Evolutionary conservation across 2,329 filamentous ascomycete species (phyloP).

Genomic region (Xylaria sp.): DNA sequence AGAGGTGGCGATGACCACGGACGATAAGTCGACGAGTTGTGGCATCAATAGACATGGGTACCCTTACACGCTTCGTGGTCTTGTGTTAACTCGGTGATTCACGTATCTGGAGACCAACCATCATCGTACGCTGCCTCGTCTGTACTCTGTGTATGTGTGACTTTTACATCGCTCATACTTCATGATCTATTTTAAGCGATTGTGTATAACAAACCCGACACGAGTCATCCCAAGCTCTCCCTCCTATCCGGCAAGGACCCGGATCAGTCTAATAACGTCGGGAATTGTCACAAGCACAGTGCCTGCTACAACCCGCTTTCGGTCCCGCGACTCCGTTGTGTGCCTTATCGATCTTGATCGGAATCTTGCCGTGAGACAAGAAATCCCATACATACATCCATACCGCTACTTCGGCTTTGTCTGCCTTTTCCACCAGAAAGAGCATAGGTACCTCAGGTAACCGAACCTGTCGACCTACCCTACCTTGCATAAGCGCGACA

Average conservation of each 20-base stretch:
- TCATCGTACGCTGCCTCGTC: background rate
- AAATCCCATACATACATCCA: slow-evolving; percentile 18
- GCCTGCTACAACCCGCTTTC: slow-evolving; percentile 10
- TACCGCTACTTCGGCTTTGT: slow-evolving; percentile 34
- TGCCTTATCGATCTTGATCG: slow-evolving; percentile 28
- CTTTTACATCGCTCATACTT: background rate
- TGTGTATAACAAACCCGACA: background rate
- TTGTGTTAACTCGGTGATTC: slow-evolving; percentile 3
- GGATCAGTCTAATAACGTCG: background rate
- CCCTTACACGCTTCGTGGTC: slow-evolving; percentile 9
- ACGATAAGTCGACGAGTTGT: slow-evolving; percentile 9
- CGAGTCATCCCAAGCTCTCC: background rate
- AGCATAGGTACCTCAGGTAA: slow-evolving; percentile 26
- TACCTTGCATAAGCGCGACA: slow-evolving; percentile 37
- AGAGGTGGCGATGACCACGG: slow-evolving; percentile 15
- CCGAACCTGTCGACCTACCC: slow-evolving; percentile 29
- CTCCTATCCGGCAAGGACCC: slow-evolving; percentile 1
- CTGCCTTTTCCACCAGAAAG: slow-evolving; percentile 8
- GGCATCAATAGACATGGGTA: slow-evolving; percentile 17
- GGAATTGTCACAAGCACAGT: slow-evolving; percentile 21
- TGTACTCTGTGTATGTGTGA: background rate
- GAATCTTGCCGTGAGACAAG: slow-evolving; percentile 30
- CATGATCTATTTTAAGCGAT: background rate
- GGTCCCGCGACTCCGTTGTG: slow-evolving; percentile 19
- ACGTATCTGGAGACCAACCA: background rate